Percentiles rank a stretch among this genome's conserved stretches.
phyloP scores from a whole-genome alignment of 2,329 filamentous ascomycete genomes.

The Hymenoscyphus repandus region DNA sequence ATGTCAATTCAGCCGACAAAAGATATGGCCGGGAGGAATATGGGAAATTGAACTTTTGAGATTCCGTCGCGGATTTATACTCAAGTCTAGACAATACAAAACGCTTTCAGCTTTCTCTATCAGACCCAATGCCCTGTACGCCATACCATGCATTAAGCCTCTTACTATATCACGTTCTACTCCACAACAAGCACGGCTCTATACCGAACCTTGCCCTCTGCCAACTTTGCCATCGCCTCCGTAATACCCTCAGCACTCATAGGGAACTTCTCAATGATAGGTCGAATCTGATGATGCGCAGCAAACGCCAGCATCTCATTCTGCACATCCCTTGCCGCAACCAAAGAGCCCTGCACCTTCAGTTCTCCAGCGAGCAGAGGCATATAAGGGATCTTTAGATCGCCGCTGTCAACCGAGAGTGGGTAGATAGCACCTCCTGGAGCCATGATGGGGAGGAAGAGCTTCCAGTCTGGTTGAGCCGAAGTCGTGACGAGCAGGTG shows the following conservation, averaged over 20 bases:
- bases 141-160: too few species aligned
- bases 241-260: constrained; percentile 49
- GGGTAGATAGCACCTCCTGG: constrained; percentile 57
- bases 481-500: constrained; percentile 29
- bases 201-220: constrained; percentile 49
- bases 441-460: constrained; percentile 56
- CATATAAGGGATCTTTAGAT: constrained; percentile 29
- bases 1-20: too few species aligned
- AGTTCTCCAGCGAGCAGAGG: constrained; percentile 24
- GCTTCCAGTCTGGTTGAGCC: constrained; percentile 50
- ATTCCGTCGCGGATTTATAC: too few species aligned
- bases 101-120: too few species aligned
- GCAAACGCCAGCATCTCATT: constrained; percentile 56
- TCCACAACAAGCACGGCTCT: constrained; percentile 37
- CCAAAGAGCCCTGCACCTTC: constrained; percentile 26
- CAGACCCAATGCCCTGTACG: too few species aligned
- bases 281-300: constrained; percentile 52
- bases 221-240: constrained; percentile 50
- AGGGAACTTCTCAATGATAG: constrained; percentile 51
- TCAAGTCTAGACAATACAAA: too few species aligned
- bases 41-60: too few species aligned
- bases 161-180: constrained; percentile 6
- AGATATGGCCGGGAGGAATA: too few species aligned
- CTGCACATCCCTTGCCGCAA: constrained; percentile 40
- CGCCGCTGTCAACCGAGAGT: constrained; percentile 55